Conservation (phyloP, 73 alveolate species). For the Stentor roeselii region DNA sequence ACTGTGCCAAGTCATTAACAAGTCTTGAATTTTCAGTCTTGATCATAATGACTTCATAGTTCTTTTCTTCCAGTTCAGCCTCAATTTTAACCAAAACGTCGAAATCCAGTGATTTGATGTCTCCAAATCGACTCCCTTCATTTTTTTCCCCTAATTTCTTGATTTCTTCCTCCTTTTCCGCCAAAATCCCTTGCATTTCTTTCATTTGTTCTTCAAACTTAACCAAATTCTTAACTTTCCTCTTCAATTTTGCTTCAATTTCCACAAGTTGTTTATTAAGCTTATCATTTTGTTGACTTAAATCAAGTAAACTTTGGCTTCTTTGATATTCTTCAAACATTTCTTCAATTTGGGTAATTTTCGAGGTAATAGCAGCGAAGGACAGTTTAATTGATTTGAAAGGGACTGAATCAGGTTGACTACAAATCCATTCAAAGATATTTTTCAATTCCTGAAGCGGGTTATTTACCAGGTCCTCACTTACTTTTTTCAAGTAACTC, state of each 20-base stretch:
- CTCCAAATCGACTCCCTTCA: too few species aligned
- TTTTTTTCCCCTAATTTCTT: too few species aligned
- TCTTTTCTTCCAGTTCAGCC: neutral
- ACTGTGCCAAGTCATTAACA: neutral
- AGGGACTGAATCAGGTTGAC: neutral
- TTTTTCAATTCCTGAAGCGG: neutral
- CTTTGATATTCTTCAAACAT: too few species aligned
- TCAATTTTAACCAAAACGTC: too few species aligned
- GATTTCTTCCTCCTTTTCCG: neutral
- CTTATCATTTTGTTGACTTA: neutral
- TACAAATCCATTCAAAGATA: neutral
- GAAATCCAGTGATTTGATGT: too few species aligned
- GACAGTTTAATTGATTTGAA: neutral
- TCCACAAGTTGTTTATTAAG: neutral
- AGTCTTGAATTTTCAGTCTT: constrained; percentile 7
- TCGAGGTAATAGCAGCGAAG: neutral
- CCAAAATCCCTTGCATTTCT: neutral
- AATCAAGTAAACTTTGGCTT: neutral
- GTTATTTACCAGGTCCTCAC: neutral
- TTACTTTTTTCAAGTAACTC: neutral
- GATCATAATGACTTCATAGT: neutral
- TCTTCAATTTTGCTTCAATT: neutral
- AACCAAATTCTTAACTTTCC: too few species aligned
- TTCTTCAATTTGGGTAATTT: too few species aligned
- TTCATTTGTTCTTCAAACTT: neutral